Evolutionary conservation across 2,329 filamentous ascomycete species (phyloP).

Genomic region (Macrophomina phaseolina): DNA sequence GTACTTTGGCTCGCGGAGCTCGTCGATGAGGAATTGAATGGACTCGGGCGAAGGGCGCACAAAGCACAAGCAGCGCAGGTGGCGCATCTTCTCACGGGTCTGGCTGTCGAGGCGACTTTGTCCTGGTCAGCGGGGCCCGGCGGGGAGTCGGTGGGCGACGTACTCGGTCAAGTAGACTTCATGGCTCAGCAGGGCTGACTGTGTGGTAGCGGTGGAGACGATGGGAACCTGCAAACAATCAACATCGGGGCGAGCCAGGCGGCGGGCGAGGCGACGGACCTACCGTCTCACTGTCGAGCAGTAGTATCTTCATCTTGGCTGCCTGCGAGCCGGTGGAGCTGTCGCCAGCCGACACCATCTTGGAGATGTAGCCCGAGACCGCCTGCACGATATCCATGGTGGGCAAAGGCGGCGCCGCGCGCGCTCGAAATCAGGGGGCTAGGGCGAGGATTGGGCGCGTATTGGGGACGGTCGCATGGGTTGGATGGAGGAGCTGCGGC

Average conservation of each 20-base stretch:
- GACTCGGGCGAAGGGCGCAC: slow-evolving; percentile 90
- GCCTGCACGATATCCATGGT: slow-evolving; percentile 94
- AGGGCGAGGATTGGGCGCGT: background rate
- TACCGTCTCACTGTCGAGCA: slow-evolving; percentile 90
- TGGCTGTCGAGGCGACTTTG: slow-evolving; percentile 81
- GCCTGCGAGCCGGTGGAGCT: slow-evolving; percentile 69
- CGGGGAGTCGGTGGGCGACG: slow-evolving; percentile 28
- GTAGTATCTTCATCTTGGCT: slow-evolving; percentile 96
- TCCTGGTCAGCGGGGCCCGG: slow-evolving; percentile 34
- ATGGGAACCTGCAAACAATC: slow-evolving; percentile 70
- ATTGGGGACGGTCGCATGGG: background rate
- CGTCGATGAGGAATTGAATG: slow-evolving; percentile 92
- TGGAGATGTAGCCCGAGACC: slow-evolving; percentile 92
- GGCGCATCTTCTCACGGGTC: slow-evolving; percentile 94
- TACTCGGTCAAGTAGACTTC: slow-evolving; percentile 96
- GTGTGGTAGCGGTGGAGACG: slow-evolving; percentile 92
- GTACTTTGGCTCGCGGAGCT: slow-evolving; percentile 94
- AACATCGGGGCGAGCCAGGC: slow-evolving; percentile 6
- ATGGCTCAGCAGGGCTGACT: slow-evolving; percentile 92
- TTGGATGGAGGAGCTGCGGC: background rate
- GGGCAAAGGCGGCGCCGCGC: background rate
- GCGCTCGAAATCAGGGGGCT: background rate
- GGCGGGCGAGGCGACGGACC: slow-evolving; percentile 52
- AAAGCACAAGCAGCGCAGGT: slow-evolving; percentile 91
- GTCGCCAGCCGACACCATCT: slow-evolving; percentile 90